A percentile compares a stretch with the other conserved stretches of the same genome.
phyloP scores from a whole-genome alignment of 1,284 basidiomycete species.

The Marasmius oreades region DNA sequence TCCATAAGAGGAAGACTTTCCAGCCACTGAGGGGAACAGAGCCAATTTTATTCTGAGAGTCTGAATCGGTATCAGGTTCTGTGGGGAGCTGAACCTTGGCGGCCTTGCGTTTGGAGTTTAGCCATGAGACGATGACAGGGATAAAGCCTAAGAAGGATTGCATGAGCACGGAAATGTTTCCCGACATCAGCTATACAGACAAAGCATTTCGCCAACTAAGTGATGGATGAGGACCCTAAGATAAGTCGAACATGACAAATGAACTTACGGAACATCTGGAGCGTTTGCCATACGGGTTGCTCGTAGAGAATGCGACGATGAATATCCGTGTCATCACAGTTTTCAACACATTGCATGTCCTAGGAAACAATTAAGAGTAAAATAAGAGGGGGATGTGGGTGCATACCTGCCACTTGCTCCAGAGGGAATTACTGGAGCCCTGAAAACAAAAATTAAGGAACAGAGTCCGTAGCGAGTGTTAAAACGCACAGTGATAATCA shows the following conservation, averaged over 20 bases:
- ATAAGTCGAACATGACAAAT: slow-evolving; percentile 16
- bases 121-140: slow-evolving; percentile 73
- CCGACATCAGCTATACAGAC: slow-evolving; percentile 45
- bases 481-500: slow-evolving; percentile 69
- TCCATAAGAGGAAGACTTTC: slow-evolving; percentile 76
- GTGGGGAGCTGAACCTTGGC: slow-evolving; percentile 54
- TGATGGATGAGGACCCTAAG: slow-evolving; percentile 17
- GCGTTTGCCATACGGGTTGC: slow-evolving; percentile 91
- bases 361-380: slow-evolving; percentile 27
- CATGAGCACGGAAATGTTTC: slow-evolving; percentile 24
- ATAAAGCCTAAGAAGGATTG: slow-evolving; percentile 66
- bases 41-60: slow-evolving; percentile 35
- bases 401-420: slow-evolving; percentile 75
- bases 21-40: slow-evolving; percentile 54
- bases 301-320: slow-evolving; percentile 71
- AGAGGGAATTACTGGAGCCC: slow-evolving; percentile 78
- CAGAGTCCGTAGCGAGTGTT: background rate
- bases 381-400: slow-evolving; percentile 1
- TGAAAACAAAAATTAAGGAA: slow-evolving; percentile 25
- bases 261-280: slow-evolving; percentile 85
- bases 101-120: slow-evolving; percentile 43
- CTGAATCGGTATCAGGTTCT: slow-evolving; percentile 36
- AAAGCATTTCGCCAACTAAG: slow-evolving; percentile 87
- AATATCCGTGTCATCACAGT: slow-evolving; percentile 65
- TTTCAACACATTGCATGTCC: slow-evolving; percentile 96